Conservation (phyloP, 116 monocot species). For the Papilionanthe hybrid region DNA sequence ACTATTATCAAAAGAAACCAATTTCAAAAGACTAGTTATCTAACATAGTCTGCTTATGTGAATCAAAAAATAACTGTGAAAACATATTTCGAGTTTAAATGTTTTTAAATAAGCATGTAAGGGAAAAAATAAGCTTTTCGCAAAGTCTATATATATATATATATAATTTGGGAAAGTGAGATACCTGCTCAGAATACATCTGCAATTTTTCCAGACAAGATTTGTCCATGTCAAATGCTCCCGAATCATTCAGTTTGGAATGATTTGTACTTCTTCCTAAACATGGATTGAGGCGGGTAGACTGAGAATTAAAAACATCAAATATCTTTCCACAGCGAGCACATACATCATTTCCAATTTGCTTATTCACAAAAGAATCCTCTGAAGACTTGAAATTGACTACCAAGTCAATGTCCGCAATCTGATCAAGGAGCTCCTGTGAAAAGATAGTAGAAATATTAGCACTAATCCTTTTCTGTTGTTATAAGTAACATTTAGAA, state of each 20-base stretch:
- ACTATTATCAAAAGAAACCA: too few relatives aligned
- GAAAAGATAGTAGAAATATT: neutral
- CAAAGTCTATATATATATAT: too few relatives aligned
- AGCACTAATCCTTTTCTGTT: neutral
- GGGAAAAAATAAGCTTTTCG: neutral
- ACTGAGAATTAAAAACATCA: slow-evolving; percentile 31
- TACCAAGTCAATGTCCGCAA: slow-evolving; percentile 79
- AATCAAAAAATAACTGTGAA: neutral
- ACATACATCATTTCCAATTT: slow-evolving; percentile 44
- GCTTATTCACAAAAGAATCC: slow-evolving; percentile 51
- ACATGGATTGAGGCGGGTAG: slow-evolving; percentile 44
- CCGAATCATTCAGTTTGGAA: slow-evolving; percentile 30
- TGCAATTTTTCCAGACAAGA: slow-evolving; percentile 37
- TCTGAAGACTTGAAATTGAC: slow-evolving; percentile 73
- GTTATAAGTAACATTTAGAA: neutral
- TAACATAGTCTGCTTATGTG: neutral
- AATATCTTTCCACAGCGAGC: slow-evolving; percentile 57
- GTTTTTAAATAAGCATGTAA: neutral
- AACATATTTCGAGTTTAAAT: too few relatives aligned
- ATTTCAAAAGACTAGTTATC: too few relatives aligned
- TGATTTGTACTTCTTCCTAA: slow-evolving; percentile 32
- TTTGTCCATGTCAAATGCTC: slow-evolving; percentile 27
- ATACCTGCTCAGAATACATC: slow-evolving; percentile 60
- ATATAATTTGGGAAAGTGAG: neutral
- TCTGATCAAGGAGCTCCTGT: slow-evolving; percentile 87